Evolutionary conservation across 139 green algal species (phyloP), one percentile per base, ranked within the genome.

Genomic region (Asterochloris sp.): DNA sequence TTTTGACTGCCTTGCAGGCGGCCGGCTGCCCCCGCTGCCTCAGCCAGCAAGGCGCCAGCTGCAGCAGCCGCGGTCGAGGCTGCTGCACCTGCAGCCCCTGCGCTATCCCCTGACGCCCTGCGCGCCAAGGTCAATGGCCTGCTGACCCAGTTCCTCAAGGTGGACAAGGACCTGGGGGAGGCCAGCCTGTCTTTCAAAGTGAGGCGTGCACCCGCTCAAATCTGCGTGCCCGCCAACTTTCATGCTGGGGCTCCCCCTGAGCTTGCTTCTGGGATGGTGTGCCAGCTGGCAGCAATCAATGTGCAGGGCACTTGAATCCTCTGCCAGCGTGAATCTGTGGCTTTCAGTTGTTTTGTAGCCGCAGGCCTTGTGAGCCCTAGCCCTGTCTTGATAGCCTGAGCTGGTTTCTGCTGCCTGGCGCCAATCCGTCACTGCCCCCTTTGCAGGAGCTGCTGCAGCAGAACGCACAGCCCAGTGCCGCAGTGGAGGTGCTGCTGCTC

Each of bases 91-190:
- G 82, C 60, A 12, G 74, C 60, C 47, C 26, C 61, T 54, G 60
- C 60, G 10, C 61, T 87, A 79, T 61, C 68, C 11, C 66, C 73
- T 21, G 88, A 89, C 10, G 64, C 76, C 28, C 21, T 83, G 13
- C 64, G 24, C 13, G 54, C 61, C 63, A 88, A 86, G 82, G 29
- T 81, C 27, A 82, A 86, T 74, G 75, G 67, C 27, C 66, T 86
- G 19, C 71, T 88, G 26, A 66, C 66, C 12, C 85, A 86, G 82
- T 79, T 80, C 69, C 82, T 83, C 69, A 54, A 54, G 38, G 78
- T 83, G 64, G 73, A 80, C 64, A 69, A 78, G 66, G 87, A 91
- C n/a, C 66, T 85, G 28, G 78, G 81, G 27, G 85, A 87, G 62
- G 76, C 62, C 0, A 62, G 74, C 9, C 15, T 74, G 24, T 77